These are phyloP conservation scores for Trebouxia sp. DNA, from an alignment of 139 green algal species.

Conservation along the genomic window DNA sequence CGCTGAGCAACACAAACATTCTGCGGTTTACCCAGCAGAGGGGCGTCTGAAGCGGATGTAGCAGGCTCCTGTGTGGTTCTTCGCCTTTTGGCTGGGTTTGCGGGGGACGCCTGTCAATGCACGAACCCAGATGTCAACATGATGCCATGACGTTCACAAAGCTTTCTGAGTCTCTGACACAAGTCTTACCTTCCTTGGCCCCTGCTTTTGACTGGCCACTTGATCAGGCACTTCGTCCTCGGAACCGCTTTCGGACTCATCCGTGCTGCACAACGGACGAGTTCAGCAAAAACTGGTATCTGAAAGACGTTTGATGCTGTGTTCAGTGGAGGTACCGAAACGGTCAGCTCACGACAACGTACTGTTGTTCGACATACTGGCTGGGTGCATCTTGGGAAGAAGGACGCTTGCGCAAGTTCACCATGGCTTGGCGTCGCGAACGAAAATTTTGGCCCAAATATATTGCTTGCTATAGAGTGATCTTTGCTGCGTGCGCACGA, in stretches of 20 bases:
- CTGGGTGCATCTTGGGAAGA: background rate
- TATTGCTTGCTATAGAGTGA: no score
- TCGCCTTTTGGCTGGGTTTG: background rate
- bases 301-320: background rate
- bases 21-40: background rate
- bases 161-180: no score
- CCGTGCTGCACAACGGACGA: constrained; percentile 17
- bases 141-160: no score
- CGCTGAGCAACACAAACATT: background rate
- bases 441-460: no score
- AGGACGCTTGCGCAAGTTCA: constrained; percentile 15
- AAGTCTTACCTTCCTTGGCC: background rate
- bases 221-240: constrained; percentile 5
- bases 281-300: no score
- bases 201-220: background rate
- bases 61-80: background rate
- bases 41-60: background rate
- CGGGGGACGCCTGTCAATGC: background rate
- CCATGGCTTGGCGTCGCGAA: constrained; percentile 2
- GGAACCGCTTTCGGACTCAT: constrained; percentile 1
- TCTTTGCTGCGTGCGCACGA: no score
- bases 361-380: constrained; percentile 6
- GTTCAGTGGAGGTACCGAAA: no score
- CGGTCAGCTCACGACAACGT: no score
- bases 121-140: background rate